phyloP scores from a whole-genome alignment of 2,329 filamentous ascomycete genomes.

The Apiospora pterosperma region DNA sequence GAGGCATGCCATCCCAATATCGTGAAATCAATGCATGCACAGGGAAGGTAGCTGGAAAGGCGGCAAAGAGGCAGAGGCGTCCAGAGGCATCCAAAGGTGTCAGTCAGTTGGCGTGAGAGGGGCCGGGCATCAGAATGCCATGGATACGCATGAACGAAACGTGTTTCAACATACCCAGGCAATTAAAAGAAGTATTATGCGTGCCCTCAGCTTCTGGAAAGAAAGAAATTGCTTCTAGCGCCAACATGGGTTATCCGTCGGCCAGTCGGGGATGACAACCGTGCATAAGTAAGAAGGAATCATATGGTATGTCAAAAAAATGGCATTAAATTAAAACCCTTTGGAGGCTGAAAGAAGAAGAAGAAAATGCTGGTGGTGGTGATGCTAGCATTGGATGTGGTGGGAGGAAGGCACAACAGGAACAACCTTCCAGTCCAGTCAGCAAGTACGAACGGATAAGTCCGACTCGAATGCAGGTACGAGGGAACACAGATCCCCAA shows the following conservation, averaged over 20 bases:
- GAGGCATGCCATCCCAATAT: background rate
- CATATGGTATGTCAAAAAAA: background rate
- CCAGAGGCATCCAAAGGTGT: background rate
- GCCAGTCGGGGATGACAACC: background rate
- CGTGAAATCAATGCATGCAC: background rate
- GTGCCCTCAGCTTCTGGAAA: constrained; percentile 33
- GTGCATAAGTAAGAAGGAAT: background rate
- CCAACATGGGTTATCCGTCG: background rate
- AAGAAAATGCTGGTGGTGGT: background rate
- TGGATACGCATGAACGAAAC: constrained; percentile 43
- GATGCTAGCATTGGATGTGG: background rate
- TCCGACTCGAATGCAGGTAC: background rate
- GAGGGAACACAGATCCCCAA: background rate
- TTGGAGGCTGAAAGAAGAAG: background rate
- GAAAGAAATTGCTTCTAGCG: constrained; percentile 32
- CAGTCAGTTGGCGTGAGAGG: background rate
- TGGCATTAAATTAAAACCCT: background rate
- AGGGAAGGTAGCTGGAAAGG: background rate
- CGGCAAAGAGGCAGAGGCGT: background rate
- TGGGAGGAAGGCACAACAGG: background rate
- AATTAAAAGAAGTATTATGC: constrained; percentile 47
- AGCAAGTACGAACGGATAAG: background rate
- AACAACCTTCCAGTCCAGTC: no score
- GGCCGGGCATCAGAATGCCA: constrained; percentile 13
- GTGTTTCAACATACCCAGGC: constrained; percentile 41